Conservation (phyloP, 2,329 filamentous ascomycete species). For the Alternaria consortialis region DNA sequence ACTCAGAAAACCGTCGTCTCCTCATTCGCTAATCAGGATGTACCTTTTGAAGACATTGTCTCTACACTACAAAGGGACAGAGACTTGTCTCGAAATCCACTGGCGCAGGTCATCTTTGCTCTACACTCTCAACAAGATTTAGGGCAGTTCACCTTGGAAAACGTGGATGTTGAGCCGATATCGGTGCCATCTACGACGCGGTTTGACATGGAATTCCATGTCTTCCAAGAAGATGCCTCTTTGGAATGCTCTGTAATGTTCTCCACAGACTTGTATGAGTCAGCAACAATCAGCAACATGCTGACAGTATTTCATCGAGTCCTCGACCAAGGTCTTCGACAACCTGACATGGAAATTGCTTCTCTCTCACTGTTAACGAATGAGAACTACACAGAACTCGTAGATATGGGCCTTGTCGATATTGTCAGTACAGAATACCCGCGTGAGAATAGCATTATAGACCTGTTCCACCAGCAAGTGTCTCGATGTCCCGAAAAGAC, state of each 20-base stretch:
- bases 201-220: conserved; percentile 4
- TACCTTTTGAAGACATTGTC: conserved; percentile 9
- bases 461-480: conserved; percentile 14
- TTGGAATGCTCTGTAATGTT: not conserved
- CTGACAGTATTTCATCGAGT: conserved; percentile 8
- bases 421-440: conserved; percentile 6
- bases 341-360: conserved; percentile 7
- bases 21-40: conserved; percentile 1
- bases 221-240: not conserved
- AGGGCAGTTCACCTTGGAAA: not conserved
- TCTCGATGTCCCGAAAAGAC: not conserved
- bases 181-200: not conserved
- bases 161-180: not conserved
- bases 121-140: conserved; percentile 3
- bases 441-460: conserved; percentile 9
- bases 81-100: conserved; percentile 4
- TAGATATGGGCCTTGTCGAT: not conserved
- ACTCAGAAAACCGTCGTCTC: not conserved
- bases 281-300: conserved; percentile 11
- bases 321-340: conserved; percentile 7
- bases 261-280: conserved; percentile 6
- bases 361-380: not conserved
- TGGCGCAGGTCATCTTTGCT: not conserved
- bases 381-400: not conserved
- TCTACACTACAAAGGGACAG: not conserved